Evolutionary conservation across 441 rosid species (phyloP).

Genomic region (Populus hybrid): DNA sequence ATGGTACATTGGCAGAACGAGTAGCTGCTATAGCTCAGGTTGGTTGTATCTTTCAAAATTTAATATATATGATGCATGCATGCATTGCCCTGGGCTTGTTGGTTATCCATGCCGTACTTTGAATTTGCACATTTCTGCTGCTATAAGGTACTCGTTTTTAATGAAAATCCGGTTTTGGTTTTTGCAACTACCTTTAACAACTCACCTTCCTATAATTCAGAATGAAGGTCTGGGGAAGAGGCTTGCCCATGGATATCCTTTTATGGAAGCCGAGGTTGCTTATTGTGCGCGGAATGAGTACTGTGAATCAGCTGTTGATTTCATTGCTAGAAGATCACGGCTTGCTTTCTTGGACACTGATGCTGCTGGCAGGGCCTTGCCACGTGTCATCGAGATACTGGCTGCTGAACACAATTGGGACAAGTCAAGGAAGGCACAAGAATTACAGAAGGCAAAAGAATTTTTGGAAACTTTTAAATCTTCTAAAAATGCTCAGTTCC

Average conservation of each 20-base stretch:
- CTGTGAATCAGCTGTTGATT: constrained; percentile 88
- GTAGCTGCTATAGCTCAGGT: constrained; percentile 95
- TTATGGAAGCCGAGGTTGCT: constrained; percentile 91
- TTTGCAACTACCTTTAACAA: constrained; percentile 3
- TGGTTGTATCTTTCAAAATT: constrained; percentile 7
- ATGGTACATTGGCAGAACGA: constrained; percentile 75
- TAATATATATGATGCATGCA: background rate
- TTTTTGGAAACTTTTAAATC: constrained; percentile 92
- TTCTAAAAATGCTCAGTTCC: constrained; percentile 83
- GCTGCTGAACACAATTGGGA: constrained; percentile 79
- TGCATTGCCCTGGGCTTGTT: background rate
- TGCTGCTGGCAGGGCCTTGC: constrained; percentile 82
- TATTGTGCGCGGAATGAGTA: constrained; percentile 84
- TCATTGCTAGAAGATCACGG: constrained; percentile 90
- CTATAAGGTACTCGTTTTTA: too few relatives aligned
- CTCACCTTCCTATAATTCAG: constrained; percentile 29
- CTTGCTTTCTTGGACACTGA: constrained; percentile 96
- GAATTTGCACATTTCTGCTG: background rate
- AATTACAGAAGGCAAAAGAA: constrained; percentile 52
- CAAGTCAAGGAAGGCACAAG: constrained; percentile 60
- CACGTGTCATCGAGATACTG: constrained; percentile 71
- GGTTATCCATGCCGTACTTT: background rate
- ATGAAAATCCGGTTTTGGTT: background rate
- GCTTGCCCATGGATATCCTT: constrained; percentile 85
- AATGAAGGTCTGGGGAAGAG: constrained; percentile 81